These are phyloP conservation scores for Pinguiococcus pyrenoidosus DNA, from an alignment of 108 stramenopile species.

Conservation along the genomic window DNA sequence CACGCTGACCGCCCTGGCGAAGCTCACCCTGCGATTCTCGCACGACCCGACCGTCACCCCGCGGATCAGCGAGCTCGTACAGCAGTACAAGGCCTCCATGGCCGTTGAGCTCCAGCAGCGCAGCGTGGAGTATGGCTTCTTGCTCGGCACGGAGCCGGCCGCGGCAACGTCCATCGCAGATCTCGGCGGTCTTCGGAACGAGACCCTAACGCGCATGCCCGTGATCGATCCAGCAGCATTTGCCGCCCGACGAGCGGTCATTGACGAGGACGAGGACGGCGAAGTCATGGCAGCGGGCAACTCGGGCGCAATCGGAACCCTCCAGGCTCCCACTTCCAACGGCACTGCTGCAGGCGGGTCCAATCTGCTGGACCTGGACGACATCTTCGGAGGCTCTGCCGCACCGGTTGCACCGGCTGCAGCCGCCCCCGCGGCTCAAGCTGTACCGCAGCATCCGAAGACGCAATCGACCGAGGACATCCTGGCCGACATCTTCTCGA, in stretches of 20 bases:
- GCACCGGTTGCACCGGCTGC: conserved; percentile 25
- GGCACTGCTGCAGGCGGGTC: conserved; percentile 4
- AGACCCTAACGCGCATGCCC: no score
- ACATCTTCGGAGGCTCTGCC: conserved; percentile 70
- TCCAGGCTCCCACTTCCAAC: neutral
- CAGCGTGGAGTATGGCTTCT: neutral
- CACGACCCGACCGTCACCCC: neutral
- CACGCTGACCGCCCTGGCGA: conserved; percentile 37
- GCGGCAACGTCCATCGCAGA: no score
- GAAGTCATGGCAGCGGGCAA: neutral
- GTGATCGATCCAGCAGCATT: no score
- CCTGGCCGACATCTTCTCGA: conserved; percentile 14
- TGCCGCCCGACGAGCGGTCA: no score
- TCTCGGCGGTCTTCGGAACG: no score
- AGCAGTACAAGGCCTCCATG: conserved; percentile 1
- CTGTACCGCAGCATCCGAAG: conserved; percentile 20
- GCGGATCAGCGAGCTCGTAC: neutral
- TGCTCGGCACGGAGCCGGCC: no score
- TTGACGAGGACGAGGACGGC: neutral
- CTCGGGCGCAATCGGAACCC: neutral
- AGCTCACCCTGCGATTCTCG: no score
- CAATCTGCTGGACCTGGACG: conserved; percentile 62
- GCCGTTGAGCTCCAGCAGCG: conserved; percentile 7
- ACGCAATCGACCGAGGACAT: conserved; percentile 3
- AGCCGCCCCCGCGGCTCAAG: conserved; percentile 29